A percentile compares a stretch with the other conserved stretches of the same genome.
Conservation (phyloP, 1,284 basidiomycete genomes). For the Hortiboletus rubellus region DNA sequence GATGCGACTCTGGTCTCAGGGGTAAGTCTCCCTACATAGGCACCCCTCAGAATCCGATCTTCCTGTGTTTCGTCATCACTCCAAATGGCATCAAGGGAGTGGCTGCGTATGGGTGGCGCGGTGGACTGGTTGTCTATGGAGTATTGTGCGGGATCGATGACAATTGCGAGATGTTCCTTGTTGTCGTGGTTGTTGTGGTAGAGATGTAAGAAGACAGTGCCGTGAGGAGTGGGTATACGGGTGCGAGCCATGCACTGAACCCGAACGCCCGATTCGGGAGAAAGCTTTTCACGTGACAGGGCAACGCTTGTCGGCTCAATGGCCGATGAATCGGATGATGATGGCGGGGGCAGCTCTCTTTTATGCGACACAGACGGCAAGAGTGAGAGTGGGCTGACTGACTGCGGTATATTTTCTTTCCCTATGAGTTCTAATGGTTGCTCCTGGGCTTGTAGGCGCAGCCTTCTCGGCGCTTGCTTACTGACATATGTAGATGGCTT, state of each 20-base stretch:
- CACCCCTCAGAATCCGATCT: constrained; percentile 92
- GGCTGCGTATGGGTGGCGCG: constrained; percentile 73
- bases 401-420: constrained; percentile 35
- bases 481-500: constrained; percentile 61
- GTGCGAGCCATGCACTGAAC: constrained; percentile 96
- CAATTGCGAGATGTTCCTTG: constrained; percentile 98
- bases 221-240: constrained; percentile 95
- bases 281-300: constrained; percentile 15
- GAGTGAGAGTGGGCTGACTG: constrained; percentile 26
- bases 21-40: constrained; percentile 86
- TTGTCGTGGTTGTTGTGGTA: constrained; percentile 89
- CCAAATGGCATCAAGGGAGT: constrained; percentile 86
- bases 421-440: constrained; percentile 9
- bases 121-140: constrained; percentile 40
- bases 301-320: constrained; percentile 6
- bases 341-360: constrained; percentile 7
- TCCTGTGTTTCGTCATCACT: constrained; percentile 84
- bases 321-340: not conserved
- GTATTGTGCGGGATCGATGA: constrained; percentile 87
- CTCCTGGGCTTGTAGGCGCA: constrained; percentile 44
- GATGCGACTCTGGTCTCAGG: constrained; percentile 57
- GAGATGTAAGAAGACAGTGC: constrained; percentile 90
- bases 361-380: constrained; percentile 30
- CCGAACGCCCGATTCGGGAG: constrained; percentile 37
- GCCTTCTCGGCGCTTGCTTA: constrained; percentile 66